These are phyloP conservation scores for Leucosporidium scottii DNA, from an alignment of 768 basidiomycete species.

Conservation along the genomic window DNA sequence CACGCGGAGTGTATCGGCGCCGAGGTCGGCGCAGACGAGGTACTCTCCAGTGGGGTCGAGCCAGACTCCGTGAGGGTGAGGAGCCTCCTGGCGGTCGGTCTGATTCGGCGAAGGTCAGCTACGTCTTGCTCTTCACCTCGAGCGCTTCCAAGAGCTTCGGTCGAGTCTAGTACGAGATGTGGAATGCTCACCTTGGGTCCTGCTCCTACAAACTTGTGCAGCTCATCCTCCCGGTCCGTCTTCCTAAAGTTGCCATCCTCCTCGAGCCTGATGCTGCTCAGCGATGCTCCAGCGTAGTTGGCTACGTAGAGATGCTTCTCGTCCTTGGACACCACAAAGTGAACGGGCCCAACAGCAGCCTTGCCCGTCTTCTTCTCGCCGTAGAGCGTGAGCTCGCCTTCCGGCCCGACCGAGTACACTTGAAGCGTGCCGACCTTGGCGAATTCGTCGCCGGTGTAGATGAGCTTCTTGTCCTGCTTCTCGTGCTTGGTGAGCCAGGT, in stretches of 20 bases:
- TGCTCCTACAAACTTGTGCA: constrained; percentile 7
- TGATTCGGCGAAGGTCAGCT: too few relatives aligned
- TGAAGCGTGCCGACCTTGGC: constrained; percentile 6
- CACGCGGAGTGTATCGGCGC: constrained; percentile 17
- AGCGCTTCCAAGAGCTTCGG: background rate
- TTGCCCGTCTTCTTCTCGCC: background rate
- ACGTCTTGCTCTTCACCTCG: background rate
- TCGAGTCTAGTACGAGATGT: background rate
- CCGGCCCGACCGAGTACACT: constrained; percentile 2
- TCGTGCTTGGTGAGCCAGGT: constrained; percentile 17
- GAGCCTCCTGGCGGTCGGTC: constrained; percentile 16
- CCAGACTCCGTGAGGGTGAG: constrained; percentile 27
- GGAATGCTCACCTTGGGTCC: constrained; percentile 12
- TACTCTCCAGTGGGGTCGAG: constrained; percentile 23
- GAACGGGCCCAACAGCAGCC: constrained; percentile 16
- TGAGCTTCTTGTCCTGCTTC: background rate
- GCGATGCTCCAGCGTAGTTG: constrained; percentile 16
- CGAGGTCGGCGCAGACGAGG: constrained; percentile 26
- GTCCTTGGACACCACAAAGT: background rate
- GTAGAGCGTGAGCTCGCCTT: background rate
- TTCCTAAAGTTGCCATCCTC: constrained; percentile 10
- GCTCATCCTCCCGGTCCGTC: background rate
- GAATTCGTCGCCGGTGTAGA: constrained; percentile 31
- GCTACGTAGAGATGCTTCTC: constrained; percentile 10
- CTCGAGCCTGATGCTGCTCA: background rate